Base-by-base conservation (phyloP, 2,329 filamentous ascomycete species). In the Trichoderma lentiforme region DNA sequence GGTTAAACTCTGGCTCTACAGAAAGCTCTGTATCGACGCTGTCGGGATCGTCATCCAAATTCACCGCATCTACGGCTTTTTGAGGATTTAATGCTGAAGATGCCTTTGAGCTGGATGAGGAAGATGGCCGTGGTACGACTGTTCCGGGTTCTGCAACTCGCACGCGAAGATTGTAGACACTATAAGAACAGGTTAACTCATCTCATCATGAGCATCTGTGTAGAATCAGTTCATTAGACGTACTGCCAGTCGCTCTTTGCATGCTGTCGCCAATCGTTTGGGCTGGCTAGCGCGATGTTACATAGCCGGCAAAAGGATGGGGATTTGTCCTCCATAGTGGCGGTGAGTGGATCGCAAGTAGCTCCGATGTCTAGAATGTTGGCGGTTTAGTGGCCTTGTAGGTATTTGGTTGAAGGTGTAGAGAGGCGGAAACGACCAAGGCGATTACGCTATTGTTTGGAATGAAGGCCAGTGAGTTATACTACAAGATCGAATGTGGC, bases 241-340 rank as follows among this genome's bases (percentile, higher is more conserved):
- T 74, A 76, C 76, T 77, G 76, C 68, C 34, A 73, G 15, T 76
- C 76, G 56, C 71, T 76, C 66, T 77, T 77, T 62, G 75, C 72
- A 57, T 77, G 76, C 60, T 74, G 67, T 61, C 75, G 73, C 74
- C 75, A 77, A 11, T 51, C 72, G 30, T 65, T 66, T 11, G 71
- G 30, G 61, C 71, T 74, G 34, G 68, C 62, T 58, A 77, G 58
- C 66, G 73, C 51, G 58, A 74, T 30, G 36, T 75, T 64, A 61
- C 76, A 77, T 12, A 77, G 58, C 36, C 76, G 72, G 32, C 76
- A 77, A 6, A 72, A 47, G 21, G 74, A 73, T 28, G 76, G 75
- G 4, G 68, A 58, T 73, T 75, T 73, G 28, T 64, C 71, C 28
- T 63, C 71, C 65, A 64, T 70, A 47, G 18, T 57, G n/a, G 30